A percentile compares a stretch with the other conserved stretches of the same genome.
Conservation (phyloP, 768 basidiomycete species). For the Chlorophyllum brunneum region DNA sequence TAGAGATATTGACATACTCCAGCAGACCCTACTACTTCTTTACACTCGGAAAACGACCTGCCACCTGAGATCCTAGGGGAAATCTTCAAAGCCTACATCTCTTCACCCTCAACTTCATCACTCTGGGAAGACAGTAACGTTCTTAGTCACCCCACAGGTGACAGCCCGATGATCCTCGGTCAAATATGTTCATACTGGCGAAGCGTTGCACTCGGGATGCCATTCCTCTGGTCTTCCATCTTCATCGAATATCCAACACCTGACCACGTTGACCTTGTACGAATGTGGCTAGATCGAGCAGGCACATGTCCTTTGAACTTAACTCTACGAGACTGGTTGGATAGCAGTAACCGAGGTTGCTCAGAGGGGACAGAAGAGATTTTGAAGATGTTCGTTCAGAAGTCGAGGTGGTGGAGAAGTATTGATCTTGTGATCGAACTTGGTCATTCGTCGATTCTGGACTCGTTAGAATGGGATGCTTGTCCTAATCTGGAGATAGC, state of each 20-base stretch:
- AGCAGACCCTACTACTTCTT: neutral
- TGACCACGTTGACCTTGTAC: neutral
- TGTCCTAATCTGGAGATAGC: neutral
- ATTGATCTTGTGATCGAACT: conserved; percentile 6
- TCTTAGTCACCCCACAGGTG: neutral
- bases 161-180: conserved; percentile 1
- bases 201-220: neutral
- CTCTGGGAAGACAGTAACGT: conserved; percentile 3
- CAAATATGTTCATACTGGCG: conserved; percentile 11
- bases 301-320: neutral
- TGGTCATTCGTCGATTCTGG: neutral
- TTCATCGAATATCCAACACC: conserved; percentile 3
- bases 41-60: neutral
- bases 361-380: conserved; percentile 4
- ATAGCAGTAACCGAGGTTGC: conserved; percentile 1
- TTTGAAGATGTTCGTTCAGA: conserved; percentile 1
- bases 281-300: conserved; percentile 7
- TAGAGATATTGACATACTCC: neutral
- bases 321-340: conserved; percentile 2
- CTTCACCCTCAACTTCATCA: neutral
- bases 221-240: conserved; percentile 4
- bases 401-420: neutral
- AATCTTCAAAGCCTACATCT: conserved; percentile 6
- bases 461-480: neutral
- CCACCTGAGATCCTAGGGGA: conserved; percentile 6